Conservation (phyloP, 2,329 filamentous ascomycete genomes). For the Colletotrichum truncatum region DNA sequence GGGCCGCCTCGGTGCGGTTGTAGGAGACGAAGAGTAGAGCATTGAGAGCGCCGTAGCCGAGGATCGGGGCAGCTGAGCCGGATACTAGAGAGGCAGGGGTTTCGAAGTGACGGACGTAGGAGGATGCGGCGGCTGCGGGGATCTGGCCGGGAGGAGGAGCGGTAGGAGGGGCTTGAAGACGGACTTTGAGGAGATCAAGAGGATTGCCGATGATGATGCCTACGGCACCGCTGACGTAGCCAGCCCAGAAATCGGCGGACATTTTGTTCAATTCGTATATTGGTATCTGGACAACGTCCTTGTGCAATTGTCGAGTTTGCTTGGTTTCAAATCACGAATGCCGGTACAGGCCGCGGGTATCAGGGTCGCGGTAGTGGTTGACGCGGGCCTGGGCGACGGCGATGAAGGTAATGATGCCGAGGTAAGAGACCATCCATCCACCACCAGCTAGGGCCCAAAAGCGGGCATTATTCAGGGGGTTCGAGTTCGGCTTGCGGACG, state of each 20-base stretch:
- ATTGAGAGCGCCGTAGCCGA: constrained; percentile 92
- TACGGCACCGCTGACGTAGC: constrained; percentile 85
- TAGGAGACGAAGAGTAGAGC: constrained; percentile 91
- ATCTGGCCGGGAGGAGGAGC: constrained; percentile 19
- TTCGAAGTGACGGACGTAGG: constrained; percentile 43
- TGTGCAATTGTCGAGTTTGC: neutral
- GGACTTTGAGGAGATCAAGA: constrained; percentile 71
- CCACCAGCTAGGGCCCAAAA: constrained; percentile 31
- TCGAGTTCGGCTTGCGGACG: constrained; percentile 24
- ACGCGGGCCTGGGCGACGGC: constrained; percentile 28
- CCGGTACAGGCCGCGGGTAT: constrained; percentile 15
- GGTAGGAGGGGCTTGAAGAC: constrained; percentile 70
- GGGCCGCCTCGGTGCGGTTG: constrained; percentile 78
- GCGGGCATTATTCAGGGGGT: constrained; percentile 31
- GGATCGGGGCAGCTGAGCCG: constrained; percentile 84
- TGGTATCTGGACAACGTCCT: no score
- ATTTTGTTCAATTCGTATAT: constrained; percentile 54
- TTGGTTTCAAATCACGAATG: neutral
- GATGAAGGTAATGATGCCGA: constrained; percentile 26
- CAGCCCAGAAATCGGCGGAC: constrained; percentile 93
- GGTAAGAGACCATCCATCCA: constrained; percentile 32
- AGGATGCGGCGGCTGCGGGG: constrained; percentile 30
- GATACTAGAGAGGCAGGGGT: constrained; percentile 53
- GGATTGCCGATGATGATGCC: constrained; percentile 59
- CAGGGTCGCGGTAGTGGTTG: constrained; percentile 27